These are phyloP conservation scores for Naegleria fowleri DNA, from an alignment of 208 protist species.

Conservation along the genomic window DNA sequence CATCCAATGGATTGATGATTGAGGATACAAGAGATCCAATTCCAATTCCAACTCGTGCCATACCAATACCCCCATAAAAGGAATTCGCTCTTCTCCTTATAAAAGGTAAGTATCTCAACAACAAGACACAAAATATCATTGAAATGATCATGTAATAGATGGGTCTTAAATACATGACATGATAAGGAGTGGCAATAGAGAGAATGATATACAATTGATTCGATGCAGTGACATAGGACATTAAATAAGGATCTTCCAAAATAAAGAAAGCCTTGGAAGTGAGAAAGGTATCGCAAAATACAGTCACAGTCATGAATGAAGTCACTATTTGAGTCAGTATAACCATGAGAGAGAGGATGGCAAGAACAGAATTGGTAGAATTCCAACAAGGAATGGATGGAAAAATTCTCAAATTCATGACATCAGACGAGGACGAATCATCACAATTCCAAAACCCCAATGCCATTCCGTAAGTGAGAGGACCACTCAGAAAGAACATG, in stretches of 20 bases:
- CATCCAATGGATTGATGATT: neutral
- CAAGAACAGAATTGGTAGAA: neutral
- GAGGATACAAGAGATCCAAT: neutral
- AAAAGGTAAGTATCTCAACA: neutral
- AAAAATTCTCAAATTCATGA: neutral
- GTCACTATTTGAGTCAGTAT: neutral
- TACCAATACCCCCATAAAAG: neutral
- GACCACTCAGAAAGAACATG: neutral
- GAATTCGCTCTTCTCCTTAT: neutral
- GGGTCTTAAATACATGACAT: neutral
- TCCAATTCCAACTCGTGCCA: neutral
- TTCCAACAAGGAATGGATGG: neutral
- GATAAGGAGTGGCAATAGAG: neutral
- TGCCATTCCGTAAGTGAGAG: neutral
- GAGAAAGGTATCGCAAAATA: neutral
- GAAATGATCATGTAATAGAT: neutral
- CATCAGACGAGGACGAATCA: neutral
- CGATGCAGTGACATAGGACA: neutral
- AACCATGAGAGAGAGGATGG: neutral
- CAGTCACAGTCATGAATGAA: neutral
- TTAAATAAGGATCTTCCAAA: neutral
- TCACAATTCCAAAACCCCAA: neutral
- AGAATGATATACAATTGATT: neutral
- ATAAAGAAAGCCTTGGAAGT: neutral
- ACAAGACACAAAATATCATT: neutral